These are phyloP conservation scores for Arthroderma sp. DNA, from an alignment of 2,329 filamentous ascomycete genomes.

Conservation along the genomic window DNA sequence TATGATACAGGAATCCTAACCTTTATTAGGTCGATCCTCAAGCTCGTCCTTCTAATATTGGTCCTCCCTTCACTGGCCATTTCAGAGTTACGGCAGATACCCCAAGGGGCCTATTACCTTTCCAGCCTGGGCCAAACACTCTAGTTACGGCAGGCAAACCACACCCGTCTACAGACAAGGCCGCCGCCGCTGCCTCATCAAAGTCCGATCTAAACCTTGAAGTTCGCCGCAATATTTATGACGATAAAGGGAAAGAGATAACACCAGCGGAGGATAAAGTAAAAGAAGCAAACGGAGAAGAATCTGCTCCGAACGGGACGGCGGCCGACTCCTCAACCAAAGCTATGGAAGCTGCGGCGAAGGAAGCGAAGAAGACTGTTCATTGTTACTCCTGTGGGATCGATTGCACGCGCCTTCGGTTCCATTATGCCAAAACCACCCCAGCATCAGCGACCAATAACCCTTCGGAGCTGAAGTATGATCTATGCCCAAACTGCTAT, in stretches of 20 bases:
- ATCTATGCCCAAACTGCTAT: slow-evolving; percentile 85
- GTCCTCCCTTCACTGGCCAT: slow-evolving; percentile 91
- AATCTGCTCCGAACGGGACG: slow-evolving; percentile 50
- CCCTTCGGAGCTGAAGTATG: slow-evolving; percentile 54
- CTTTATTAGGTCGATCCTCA: slow-evolving; percentile 74
- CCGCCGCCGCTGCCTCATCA: slow-evolving; percentile 50
- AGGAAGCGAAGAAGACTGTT: slow-evolving; percentile 51
- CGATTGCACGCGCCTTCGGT: slow-evolving; percentile 65
- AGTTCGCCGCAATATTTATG: slow-evolving; percentile 88
- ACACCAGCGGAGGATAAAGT: slow-evolving; percentile 53
- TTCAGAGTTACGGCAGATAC: slow-evolving; percentile 95
- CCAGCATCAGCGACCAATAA: slow-evolving; percentile 45
- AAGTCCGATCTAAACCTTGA: slow-evolving; percentile 85
- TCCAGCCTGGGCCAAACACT: slow-evolving; percentile 77
- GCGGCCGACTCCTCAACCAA: slow-evolving; percentile 50
- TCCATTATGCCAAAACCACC: slow-evolving; percentile 54
- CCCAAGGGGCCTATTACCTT: slow-evolving; percentile 82
- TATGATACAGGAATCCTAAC: background rate
- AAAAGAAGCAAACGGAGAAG: slow-evolving; percentile 57
- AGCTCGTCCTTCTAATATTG: slow-evolving; percentile 85
- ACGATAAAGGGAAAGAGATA: slow-evolving; percentile 76
- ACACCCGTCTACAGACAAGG: slow-evolving; percentile 55
- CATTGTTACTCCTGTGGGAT: slow-evolving; percentile 86
- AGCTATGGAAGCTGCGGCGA: slow-evolving; percentile 46
- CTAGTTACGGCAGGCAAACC: slow-evolving; percentile 49